Base-by-base conservation (phyloP, 352 stramenopile species). In the Globisporangium polare region DNA sequence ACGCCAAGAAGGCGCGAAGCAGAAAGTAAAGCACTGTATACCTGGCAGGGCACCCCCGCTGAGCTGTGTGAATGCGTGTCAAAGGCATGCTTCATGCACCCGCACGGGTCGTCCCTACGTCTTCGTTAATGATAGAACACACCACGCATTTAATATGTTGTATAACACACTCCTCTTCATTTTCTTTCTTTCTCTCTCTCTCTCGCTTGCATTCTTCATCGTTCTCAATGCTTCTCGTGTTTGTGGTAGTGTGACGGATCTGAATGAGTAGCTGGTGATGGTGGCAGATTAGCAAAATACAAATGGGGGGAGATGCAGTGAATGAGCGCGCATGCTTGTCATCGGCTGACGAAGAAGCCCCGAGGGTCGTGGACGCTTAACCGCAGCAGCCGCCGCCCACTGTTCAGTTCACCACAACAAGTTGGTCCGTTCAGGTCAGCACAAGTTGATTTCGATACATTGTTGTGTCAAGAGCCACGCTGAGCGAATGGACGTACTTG, bases 321-420 rank as follows among this genome's bases (percentile, higher is more conserved):
- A 43, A n/a, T 37, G 8, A 18, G 3, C 7, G 3, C n/a, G 6
- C 29, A 18, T 17, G 39, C 56, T 57, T 56, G 10, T 70, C 60
- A 63, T 67, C n/a, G 69, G 41, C 1, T 35, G 39, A 31, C 43
- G 17, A 29, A 46, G 29, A 43, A 12, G 22, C 24, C 46, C 26
- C 37, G 37, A 22, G 46, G n/a, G 27, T 37, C 6, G 37, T 26
- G 49, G 15, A 33, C 0, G n/a, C 22, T 62, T 73, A 82, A 22
- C 80, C 77, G 31, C 76, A 89, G 66, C 75, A 87, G 50, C 73
- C 63, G 62, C 76, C 70, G 27, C 80, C 77, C 69, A 86, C 80
- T 84, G 45, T n/a, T 57, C 5, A 52, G 10, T 63, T 9, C 18
- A 47, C 22, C 20, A 62, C 9, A 15, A 29, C 35, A 63, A 22